A percentile compares a stretch with the other conserved stretches of the same genome.
Conservation (phyloP, 345 rosid species). For the Gossypium arboreum region DNA sequence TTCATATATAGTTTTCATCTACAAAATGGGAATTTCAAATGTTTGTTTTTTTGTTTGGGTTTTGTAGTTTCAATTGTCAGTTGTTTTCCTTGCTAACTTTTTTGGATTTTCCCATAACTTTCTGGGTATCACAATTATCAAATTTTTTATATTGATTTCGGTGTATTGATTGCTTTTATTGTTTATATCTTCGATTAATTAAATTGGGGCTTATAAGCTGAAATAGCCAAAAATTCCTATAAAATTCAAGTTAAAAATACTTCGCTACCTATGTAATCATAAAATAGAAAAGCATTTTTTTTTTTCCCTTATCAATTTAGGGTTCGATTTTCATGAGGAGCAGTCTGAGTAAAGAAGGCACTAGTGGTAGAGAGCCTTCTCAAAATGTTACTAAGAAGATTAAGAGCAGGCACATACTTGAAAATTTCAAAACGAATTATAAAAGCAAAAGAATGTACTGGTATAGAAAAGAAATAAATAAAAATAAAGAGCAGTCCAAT, state of each 20-base stretch:
- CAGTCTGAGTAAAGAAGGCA: background rate
- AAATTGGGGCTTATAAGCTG: background rate
- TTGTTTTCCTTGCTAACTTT: background rate
- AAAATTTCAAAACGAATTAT: no score
- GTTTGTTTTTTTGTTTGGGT: background rate
- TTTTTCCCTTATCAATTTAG: background rate
- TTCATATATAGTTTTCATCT: background rate
- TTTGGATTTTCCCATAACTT: background rate
- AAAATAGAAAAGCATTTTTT: background rate
- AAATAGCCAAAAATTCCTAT: background rate
- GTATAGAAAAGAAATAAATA: background rate
- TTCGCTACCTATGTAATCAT: background rate
- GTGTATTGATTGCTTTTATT: background rate
- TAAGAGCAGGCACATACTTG: no score
- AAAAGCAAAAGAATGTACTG: no score
- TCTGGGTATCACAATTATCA: background rate
- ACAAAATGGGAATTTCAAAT: background rate
- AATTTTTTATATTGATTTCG: background rate
- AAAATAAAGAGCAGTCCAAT: background rate
- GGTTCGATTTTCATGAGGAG: background rate
- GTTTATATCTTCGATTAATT: background rate
- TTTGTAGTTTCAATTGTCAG: background rate
- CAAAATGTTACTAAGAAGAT: no score
- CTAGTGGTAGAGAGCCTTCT: no score
- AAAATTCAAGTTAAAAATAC: background rate